phyloP scores from a whole-genome alignment of 345 rosid species.

The Eucalyptus cloeziana region DNA sequence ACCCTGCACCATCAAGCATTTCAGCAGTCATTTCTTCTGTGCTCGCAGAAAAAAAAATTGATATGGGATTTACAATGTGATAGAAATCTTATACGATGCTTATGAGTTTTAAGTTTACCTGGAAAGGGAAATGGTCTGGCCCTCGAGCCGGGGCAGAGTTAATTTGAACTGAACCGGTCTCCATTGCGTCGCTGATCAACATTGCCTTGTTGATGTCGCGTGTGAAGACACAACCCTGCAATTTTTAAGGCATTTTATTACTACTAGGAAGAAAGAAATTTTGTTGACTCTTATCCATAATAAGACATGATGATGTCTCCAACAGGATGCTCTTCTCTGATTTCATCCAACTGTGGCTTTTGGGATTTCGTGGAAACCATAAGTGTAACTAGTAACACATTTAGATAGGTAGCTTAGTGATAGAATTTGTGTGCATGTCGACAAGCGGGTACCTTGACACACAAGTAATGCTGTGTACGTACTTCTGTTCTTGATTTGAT shows the following conservation, averaged over 20 bases:
- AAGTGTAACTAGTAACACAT: neutral
- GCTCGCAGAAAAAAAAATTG: neutral
- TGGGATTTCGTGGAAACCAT: neutral
- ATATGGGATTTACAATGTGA: neutral
- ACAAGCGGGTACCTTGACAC: neutral
- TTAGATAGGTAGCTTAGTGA: neutral
- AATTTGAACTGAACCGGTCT: slow-evolving; percentile 96
- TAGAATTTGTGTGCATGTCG: neutral
- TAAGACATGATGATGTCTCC: neutral
- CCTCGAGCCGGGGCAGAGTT: slow-evolving; percentile 99
- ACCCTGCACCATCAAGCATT: slow-evolving; percentile 32
- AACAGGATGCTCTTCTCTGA: neutral
- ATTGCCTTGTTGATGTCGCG: slow-evolving; percentile 89
- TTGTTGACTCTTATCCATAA: neutral
- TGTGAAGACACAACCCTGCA: slow-evolving; percentile 90
- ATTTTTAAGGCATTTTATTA: neutral
- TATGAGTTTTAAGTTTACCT: slow-evolving; percentile 24
- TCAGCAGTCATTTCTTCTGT: neutral
- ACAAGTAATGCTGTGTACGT: neutral
- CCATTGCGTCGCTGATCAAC: slow-evolving; percentile 93
- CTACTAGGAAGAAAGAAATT: neutral
- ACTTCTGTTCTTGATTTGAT: neutral
- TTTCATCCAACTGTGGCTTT: neutral
- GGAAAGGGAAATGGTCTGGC: slow-evolving; percentile 98
- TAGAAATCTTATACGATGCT: neutral